Percentiles rank a stretch among this genome's conserved stretches.
Evolutionary conservation across 2,329 filamentous ascomycete species (phyloP).

Genomic region (Pseudodiploospora longispora): DNA sequence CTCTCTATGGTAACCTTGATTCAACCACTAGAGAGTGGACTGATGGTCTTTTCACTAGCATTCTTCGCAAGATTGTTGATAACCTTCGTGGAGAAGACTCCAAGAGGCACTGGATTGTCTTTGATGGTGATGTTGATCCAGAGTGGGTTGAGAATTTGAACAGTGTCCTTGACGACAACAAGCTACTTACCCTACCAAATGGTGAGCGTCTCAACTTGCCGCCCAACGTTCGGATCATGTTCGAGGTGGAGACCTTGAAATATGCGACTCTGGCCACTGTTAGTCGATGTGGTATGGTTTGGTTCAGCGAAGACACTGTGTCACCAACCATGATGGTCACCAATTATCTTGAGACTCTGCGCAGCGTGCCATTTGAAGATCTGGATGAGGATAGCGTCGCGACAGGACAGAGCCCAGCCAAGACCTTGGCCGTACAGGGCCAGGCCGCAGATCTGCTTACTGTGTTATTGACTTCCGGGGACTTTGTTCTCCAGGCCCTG

Average conservation of each 20-base stretch:
- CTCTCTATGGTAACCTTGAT: conserved; percentile 89
- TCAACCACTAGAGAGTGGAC: conserved; percentile 98
- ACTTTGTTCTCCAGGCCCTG: conserved; percentile 73
- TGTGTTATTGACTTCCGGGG: conserved; percentile 65
- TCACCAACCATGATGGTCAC: conserved; percentile 85
- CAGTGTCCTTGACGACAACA: conserved; percentile 98
- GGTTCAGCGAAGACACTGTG: conserved; percentile 98
- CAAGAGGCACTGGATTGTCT: conserved; percentile 98
- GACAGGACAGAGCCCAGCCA: conserved; percentile 66
- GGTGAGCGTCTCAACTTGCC: conserved; percentile 95
- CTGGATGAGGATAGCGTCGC: conserved; percentile 84
- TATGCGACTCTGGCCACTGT: conserved; percentile 98
- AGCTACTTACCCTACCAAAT: conserved; percentile 91
- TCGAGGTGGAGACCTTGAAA: conserved; percentile 95
- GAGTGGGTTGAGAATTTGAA: conserved; percentile 99
- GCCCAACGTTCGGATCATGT: conserved; percentile 96
- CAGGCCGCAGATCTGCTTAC: conserved; percentile 74
- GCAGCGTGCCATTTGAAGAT: conserved; percentile 82
- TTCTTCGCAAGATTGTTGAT: conserved; percentile 95
- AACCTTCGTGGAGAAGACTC: conserved; percentile 94
- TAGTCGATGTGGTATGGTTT: conserved; percentile 99
- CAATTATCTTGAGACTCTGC: conserved; percentile 81
- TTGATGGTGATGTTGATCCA: conserved; percentile 97
- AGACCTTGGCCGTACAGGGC: conserved; percentile 69
- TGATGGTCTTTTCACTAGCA: conserved; percentile 95